Conservation (phyloP, 495 filamentous ascomycete genomes). For the Penicillium roqueforti region DNA sequence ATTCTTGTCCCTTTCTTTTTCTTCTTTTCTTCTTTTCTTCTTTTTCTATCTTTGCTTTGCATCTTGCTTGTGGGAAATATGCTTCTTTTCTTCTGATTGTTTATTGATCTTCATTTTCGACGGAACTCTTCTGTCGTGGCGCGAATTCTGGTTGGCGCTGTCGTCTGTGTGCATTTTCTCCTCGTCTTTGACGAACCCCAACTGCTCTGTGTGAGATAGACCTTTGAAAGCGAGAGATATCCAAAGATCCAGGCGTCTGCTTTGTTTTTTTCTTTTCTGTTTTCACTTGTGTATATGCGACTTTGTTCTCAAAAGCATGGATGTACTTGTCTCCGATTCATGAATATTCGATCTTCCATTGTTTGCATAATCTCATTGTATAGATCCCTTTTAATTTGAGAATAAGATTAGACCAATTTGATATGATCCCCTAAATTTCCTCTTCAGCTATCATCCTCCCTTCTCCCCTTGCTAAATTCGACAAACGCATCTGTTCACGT, state of each 20-base stretch:
- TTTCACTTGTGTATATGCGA: constrained; percentile 8
- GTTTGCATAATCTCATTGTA: not conserved
- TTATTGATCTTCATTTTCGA: constrained; percentile 16
- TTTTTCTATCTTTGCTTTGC: constrained; percentile 18
- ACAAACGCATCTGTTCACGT: constrained; percentile 31
- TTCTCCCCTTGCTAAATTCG: not conserved
- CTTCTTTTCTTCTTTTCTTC: constrained; percentile 4
- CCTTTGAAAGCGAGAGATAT: constrained; percentile 44
- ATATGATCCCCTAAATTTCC: constrained; percentile 7
- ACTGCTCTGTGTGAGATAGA: constrained; percentile 43
- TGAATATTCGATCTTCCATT: constrained; percentile 3
- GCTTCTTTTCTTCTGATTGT: constrained; percentile 11
- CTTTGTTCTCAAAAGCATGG: constrained; percentile 9
- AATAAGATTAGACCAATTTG: not conserved
- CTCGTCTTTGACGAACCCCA: constrained; percentile 28
- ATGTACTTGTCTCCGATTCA: constrained; percentile 6
- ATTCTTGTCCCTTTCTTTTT: constrained; percentile 29
- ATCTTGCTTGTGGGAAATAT: constrained; percentile 23
- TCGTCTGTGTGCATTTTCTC: constrained; percentile 34
- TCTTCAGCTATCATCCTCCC: constrained; percentile 5
- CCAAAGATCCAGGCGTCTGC: constrained; percentile 38
- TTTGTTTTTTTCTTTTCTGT: constrained; percentile 17
- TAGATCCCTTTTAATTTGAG: not conserved
- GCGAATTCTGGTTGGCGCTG: constrained; percentile 42
- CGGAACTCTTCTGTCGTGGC: constrained; percentile 25